Base-by-base conservation (phyloP, 176 grass and related monocot species). In the Leersia perrieri region DNA sequence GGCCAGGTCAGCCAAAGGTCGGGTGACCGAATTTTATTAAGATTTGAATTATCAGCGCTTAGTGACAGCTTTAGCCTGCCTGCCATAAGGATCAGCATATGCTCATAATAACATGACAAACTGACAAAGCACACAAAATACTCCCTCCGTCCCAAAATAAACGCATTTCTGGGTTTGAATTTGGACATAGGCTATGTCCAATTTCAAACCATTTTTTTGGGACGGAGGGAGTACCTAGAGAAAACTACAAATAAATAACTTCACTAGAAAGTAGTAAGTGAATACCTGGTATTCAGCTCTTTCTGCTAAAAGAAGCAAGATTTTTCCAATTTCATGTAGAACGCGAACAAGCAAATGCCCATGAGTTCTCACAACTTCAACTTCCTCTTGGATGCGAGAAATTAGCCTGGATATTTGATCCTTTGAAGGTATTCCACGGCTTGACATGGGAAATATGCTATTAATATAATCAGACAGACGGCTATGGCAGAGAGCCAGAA, bases 241-340 rank as follows among this genome's bases (percentile, higher is more conserved):
- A 78, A 75, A 82, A n/a, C 13, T 74, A 5, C 22, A 88, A 51
- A 36, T 20, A 61, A 83, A 74, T 63, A 75, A 70, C 60, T 66
- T 72, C 3, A 73, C 35, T 82, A 65, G 23, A 82, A 83, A 40
- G 27, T 67, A 68, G 32, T 36, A 68, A 60, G 60, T 41, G 62
- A 61, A 41, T 90, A 99, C 96, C 96, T 99, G 96, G 77, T 93
- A 95, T 88, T 99, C 96, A 73, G 96, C 96, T 82, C 90, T 93
- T 74, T 95, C 84, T 33, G 90, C 92, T 76, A 99, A 77, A 72
- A 99, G 79, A 73, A 89, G 84, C 76, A 99, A 79, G 71, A 90
- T 90, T 78, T 95, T 99, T 74, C 90, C 87, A 74, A 95, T 95
- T 86, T 93, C 93, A 80, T 84, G 90, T 71, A 99, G 73, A 88